phyloP scores from a whole-genome alignment of 176 grass and related monocot genomes.

The Triticum urartu region DNA sequence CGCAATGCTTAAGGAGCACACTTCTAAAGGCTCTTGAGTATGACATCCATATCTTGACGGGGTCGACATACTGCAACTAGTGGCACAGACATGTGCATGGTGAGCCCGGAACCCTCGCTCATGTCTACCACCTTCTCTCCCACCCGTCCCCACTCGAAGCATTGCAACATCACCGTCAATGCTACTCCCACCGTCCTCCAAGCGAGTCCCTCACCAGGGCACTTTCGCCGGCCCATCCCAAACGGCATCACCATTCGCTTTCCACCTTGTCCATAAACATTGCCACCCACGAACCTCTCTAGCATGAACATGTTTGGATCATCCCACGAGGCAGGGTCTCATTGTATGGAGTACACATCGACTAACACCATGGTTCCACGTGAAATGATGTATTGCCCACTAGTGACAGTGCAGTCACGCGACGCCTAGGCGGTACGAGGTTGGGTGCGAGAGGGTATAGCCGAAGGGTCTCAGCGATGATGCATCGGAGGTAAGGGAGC shows the following conservation, averaged over 20 bases:
- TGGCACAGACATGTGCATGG: constrained; percentile 47
- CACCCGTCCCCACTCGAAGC: constrained; percentile 41
- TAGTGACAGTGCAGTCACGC: not conserved
- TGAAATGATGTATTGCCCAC: not conserved
- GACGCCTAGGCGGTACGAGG: constrained; percentile 20
- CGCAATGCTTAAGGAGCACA: not conserved
- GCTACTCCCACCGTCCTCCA: constrained; percentile 27
- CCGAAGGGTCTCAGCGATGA: constrained; percentile 42
- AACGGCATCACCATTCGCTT: constrained; percentile 57
- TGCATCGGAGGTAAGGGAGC: constrained; percentile 44
- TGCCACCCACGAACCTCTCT: constrained; percentile 23
- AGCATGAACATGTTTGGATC: constrained; percentile 19
- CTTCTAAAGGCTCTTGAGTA: constrained; percentile 21
- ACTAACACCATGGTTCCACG: constrained; percentile 41
- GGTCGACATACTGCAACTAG: constrained; percentile 37
- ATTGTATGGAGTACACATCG: constrained; percentile 47
- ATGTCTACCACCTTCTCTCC: constrained; percentile 40
- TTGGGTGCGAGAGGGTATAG: constrained; percentile 7
- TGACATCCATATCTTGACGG: not conserved
- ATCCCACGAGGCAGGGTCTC: constrained; percentile 29
- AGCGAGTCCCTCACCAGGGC: constrained; percentile 30
- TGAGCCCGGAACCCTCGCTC: constrained; percentile 49
- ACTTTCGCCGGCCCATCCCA: constrained; percentile 42
- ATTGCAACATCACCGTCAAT: constrained; percentile 42
- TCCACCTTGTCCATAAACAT: not conserved